A percentile compares a stretch with the other conserved stretches of the same genome.
These are phyloP conservation scores for Monilinia laxa DNA, from an alignment of 2,329 filamentous ascomycete genomes.

Conservation along the genomic window DNA sequence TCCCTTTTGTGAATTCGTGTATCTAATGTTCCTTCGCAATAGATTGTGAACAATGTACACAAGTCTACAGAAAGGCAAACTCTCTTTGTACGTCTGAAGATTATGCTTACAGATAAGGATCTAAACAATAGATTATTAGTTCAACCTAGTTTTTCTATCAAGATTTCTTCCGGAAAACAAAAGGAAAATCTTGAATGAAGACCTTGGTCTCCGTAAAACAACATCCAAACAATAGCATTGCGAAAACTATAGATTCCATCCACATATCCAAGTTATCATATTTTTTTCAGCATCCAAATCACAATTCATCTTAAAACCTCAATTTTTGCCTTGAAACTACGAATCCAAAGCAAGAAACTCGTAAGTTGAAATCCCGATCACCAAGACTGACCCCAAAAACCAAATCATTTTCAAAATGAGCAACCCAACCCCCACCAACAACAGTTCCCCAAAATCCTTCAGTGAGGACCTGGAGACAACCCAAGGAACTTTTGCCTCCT, in stretches of 20 bases:
- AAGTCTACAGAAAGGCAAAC: no score
- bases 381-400: background rate
- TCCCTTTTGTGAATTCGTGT: no score
- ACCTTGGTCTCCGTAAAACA: background rate
- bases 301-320: background rate
- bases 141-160: no score
- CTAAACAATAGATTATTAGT: no score
- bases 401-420: background rate
- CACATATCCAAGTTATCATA: background rate
- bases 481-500: background rate
- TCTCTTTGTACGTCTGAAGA: no score
- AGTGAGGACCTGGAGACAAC: background rate
- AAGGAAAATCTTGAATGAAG: background rate
- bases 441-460: background rate
- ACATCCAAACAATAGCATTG: background rate
- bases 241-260: background rate
- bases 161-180: background rate
- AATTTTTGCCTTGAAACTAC: background rate
- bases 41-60: no score
- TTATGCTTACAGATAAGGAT: no score
- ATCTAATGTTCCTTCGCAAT: no score
- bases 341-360: background rate
- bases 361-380: background rate
- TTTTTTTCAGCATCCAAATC: background rate
- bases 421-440: background rate